Evolutionary conservation across 345 rosid species (phyloP), one percentile per base, ranked within the genome.

Genomic region (Eucalyptus viminalis): DNA sequence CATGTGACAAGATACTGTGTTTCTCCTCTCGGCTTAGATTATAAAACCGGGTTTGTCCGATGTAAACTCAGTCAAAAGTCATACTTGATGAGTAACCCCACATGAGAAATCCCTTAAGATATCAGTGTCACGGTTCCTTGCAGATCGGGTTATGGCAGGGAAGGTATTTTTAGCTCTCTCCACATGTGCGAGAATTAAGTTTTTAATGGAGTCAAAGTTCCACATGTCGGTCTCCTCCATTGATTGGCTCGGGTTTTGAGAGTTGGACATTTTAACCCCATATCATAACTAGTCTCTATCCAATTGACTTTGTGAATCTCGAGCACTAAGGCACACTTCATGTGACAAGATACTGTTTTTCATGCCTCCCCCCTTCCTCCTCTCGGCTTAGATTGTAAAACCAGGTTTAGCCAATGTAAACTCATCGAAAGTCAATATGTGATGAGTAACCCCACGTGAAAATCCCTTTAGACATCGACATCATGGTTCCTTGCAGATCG

Each of bases 71-170:
- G 29, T 76, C 85, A 22, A 22, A 56, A 40, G 47, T 37, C 83
- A 37, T 19, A 6, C 24, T 5, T 8, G 58, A 53, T 21, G 4
- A 76, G 83, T 21, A 76, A 76, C 15, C 83, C 27, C 83, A 11
- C 14, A 4, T 21, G 27, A 76, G 29, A 40, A 40, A 76, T 76
- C 27, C 47, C 5, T 76, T 24, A 6, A 37, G 27, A 76, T 76
- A 3, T 76, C 25, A 1, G 47, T 76, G 29, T 40, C 24, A 11
- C 15, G 14, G 15, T 43, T 21, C 15, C 47, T 21, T 40, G 5
- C 29, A 11, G 7, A 40, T 76, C 47, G 9, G 22, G 47, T 25
- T 44, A 11, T 21, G 81, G 5, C 0, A 0, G 13, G 44, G 4
- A 34, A 69, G 81, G 44, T 34, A 17, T 69, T 69, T 5, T 10